Conservation (phyloP, 768 basidiomycete species). For the Tricholoma matsutake region DNA sequence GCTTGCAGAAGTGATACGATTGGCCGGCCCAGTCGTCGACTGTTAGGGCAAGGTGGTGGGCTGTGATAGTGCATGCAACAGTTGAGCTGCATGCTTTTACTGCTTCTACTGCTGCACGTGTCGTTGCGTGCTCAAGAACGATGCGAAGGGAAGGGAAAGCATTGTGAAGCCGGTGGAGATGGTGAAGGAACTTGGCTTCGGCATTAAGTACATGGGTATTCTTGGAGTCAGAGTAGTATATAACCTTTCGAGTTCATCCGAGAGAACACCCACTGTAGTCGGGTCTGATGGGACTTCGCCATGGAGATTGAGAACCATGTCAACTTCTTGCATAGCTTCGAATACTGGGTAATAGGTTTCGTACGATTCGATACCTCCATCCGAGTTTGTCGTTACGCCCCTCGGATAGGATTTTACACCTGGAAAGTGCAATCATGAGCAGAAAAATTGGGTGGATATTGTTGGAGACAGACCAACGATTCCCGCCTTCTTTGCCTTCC, state of each 20-base stretch:
- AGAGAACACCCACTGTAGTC: conserved; percentile 39
- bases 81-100: conserved; percentile 76
- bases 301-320: conserved; percentile 94
- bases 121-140: conserved; percentile 96
- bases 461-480: conserved; percentile 54
- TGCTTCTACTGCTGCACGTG: conserved; percentile 83
- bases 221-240: conserved; percentile 32
- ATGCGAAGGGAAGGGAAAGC: conserved; percentile 89
- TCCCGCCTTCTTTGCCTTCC: conserved; percentile 82
- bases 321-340: conserved; percentile 88
- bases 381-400: conserved; percentile 97
- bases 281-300: conserved; percentile 95
- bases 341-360: conserved; percentile 92
- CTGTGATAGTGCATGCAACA: conserved; percentile 95
- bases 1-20: conserved; percentile 95
- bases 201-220: conserved; percentile 94
- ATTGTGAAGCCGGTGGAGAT: conserved; percentile 75
- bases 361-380: conserved; percentile 95
- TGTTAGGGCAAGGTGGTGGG: conserved; percentile 91
- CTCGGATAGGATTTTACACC: conserved; percentile 96
- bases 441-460: not conserved
- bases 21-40: conserved; percentile 98
- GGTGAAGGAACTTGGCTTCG: conserved; percentile 84
- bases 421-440: conserved; percentile 10
- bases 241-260: not conserved